Evolutionary conservation across 2,329 filamentous ascomycete species (phyloP).

Genomic region (Colletotrichum eleusines): DNA sequence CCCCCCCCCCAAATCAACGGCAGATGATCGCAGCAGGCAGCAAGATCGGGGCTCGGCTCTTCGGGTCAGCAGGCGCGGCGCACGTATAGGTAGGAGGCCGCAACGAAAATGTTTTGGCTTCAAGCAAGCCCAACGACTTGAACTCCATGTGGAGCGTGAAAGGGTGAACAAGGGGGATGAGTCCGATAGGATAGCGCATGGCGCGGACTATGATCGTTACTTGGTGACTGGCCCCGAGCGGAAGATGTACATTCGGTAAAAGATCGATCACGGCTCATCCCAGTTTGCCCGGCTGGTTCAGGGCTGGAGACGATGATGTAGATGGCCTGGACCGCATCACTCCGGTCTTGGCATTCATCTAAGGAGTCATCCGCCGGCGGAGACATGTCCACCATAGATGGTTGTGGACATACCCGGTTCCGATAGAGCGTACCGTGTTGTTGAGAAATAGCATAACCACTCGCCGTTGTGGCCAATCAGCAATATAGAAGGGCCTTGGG

Average conservation of each 20-base stretch:
- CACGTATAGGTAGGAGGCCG: background rate
- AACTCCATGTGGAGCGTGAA: too few relatives aligned
- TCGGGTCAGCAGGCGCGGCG: background rate
- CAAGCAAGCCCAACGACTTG: background rate
- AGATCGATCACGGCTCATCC: background rate
- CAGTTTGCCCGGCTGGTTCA: background rate
- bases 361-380: background rate
- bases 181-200: background rate
- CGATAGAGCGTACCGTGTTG: background rate
- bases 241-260: background rate
- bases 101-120: background rate
- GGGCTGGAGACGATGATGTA: background rate
- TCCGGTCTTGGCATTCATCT: background rate
- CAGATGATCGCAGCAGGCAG: background rate
- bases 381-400: background rate
- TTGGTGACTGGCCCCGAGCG: background rate
- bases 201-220: background rate
- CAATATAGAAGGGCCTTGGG: background rate
- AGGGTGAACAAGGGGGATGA: background rate
- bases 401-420: background rate
- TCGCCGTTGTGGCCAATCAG: background rate
- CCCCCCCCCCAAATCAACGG: background rate
- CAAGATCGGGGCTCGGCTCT: background rate
- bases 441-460: background rate
- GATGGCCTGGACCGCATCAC: background rate